phyloP scores from a whole-genome alignment of 208 protist species.

The Novymonas esmeraldas region DNA sequence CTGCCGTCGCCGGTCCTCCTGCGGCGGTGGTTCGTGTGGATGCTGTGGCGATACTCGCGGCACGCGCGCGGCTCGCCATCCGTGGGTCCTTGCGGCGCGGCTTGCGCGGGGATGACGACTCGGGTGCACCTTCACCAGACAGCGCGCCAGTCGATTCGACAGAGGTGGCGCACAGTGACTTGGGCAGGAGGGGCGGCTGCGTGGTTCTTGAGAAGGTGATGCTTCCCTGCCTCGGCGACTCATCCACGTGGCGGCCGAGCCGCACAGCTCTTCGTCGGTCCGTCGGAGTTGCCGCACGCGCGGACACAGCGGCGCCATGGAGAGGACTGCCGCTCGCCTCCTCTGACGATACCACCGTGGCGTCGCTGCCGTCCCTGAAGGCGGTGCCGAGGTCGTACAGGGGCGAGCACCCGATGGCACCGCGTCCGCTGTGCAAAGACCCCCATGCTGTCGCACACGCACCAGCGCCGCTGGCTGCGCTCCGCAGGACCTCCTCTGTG shows the following conservation, averaged over 20 bases:
- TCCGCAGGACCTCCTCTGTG: not conserved
- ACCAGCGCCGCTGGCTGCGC: not conserved
- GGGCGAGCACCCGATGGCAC: slow-evolving; percentile 3
- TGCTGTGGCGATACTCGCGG: not conserved
- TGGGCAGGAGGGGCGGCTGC: not conserved
- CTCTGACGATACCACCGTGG: not conserved
- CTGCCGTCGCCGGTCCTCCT: no score
- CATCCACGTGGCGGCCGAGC: not conserved
- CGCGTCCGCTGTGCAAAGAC: not conserved
- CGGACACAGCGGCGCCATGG: no score
- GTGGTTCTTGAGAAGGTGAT: not conserved
- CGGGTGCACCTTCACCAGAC: not conserved
- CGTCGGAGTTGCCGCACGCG: no score
- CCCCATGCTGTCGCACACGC: not conserved
- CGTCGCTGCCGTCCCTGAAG: no score
- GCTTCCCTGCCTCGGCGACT: not conserved
- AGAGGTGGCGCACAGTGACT: not conserved
- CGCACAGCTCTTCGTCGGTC: no score
- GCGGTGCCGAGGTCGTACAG: not conserved
- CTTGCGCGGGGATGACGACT: not conserved
- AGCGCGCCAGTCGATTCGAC: not conserved
- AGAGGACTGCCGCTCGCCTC: no score
- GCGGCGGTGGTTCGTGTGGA: no score
- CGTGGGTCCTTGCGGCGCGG: not conserved
- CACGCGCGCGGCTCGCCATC: not conserved